phyloP scores from a whole-genome alignment of 345 rosid genomes.

The Linum lewisii region DNA sequence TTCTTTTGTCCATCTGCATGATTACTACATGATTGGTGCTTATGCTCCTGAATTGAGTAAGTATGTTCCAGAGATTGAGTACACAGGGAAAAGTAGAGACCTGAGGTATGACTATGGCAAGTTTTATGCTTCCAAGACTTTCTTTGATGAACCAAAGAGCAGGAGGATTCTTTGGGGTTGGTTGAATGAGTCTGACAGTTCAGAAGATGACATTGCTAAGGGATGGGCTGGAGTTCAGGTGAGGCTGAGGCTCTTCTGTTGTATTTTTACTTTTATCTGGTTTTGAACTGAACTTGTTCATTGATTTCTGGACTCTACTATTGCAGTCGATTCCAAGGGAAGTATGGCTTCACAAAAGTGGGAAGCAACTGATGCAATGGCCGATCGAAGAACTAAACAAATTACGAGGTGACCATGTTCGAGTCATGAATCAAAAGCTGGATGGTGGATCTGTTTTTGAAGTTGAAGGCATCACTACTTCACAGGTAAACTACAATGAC shows the following conservation, averaged over 20 bases:
- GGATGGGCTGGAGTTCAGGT: conserved; percentile 76
- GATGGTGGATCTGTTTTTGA: background rate
- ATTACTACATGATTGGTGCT: conserved; percentile 45
- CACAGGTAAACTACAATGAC: conserved; percentile 5
- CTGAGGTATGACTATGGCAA: conserved; percentile 58
- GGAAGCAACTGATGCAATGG: conserved; percentile 6
- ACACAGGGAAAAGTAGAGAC: conserved; percentile 28
- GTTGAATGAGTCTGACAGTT: conserved; percentile 50
- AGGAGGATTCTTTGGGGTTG: conserved; percentile 57
- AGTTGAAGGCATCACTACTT: conserved; percentile 5
- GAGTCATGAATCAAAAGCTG: background rate
- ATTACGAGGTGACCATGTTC: background rate
- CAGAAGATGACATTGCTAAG: conserved; percentile 36
- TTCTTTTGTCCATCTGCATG: conserved; percentile 21
- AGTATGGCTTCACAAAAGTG: background rate
- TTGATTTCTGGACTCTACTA: conserved; percentile 1
- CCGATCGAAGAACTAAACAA: conserved; percentile 1
- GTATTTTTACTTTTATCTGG: background rate
- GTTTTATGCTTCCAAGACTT: conserved; percentile 57
- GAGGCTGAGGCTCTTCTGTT: conserved; percentile 6
- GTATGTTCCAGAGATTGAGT: conserved; percentile 29
- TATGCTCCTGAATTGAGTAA: conserved; percentile 33
- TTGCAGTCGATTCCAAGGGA: conserved; percentile 7
- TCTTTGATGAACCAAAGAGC: conserved; percentile 44
- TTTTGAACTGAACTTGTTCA: background rate